Percentiles rank a stretch among this genome's conserved stretches.
These are phyloP conservation scores for Boletus sp. DNA, from an alignment of 768 basidiomycete species.

Conservation along the genomic window DNA sequence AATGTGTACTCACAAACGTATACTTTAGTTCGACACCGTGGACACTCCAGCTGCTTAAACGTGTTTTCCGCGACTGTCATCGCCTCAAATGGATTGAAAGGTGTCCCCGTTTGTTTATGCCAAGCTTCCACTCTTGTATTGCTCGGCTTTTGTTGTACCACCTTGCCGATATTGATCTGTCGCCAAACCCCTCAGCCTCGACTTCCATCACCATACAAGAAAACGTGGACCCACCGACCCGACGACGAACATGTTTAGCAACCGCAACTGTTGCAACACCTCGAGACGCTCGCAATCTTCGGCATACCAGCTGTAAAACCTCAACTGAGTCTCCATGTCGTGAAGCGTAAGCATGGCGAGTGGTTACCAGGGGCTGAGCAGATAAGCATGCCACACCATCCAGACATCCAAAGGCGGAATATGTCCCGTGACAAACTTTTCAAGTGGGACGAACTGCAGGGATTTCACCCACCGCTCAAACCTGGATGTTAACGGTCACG, in stretches of 20 bases:
- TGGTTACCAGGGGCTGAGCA: slow-evolving; percentile 37
- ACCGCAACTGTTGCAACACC: slow-evolving; percentile 23
- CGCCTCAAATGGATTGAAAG: slow-evolving; percentile 39
- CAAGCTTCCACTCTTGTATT: slow-evolving; percentile 17
- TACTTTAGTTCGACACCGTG: slow-evolving; percentile 31
- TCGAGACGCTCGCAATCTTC: slow-evolving; percentile 34
- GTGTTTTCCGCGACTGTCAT: slow-evolving; percentile 18
- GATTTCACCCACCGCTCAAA: slow-evolving; percentile 36
- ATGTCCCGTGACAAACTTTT: slow-evolving; percentile 25
- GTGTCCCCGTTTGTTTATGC: slow-evolving; percentile 25
- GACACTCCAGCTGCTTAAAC: slow-evolving; percentile 34
- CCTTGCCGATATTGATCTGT: slow-evolving; percentile 28
- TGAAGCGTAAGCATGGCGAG: background rate
- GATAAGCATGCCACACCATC: slow-evolving; percentile 45
- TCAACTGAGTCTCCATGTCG: background rate
- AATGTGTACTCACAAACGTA: slow-evolving; percentile 31
- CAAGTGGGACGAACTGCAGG: slow-evolving; percentile 23
- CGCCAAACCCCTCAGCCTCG: background rate
- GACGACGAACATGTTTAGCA: slow-evolving; percentile 29
- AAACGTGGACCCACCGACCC: slow-evolving; percentile 24
- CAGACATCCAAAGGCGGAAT: slow-evolving; percentile 40
- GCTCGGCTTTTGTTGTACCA: slow-evolving; percentile 15
- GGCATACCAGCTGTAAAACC: slow-evolving; percentile 27
- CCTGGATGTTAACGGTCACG: slow-evolving; percentile 12
- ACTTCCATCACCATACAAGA: background rate